Evolutionary conservation across 805 yeast genomes (phyloP), one percentile per base, ranked within the genome.

Genomic region (Nakazawaea anatomiae): DNA sequence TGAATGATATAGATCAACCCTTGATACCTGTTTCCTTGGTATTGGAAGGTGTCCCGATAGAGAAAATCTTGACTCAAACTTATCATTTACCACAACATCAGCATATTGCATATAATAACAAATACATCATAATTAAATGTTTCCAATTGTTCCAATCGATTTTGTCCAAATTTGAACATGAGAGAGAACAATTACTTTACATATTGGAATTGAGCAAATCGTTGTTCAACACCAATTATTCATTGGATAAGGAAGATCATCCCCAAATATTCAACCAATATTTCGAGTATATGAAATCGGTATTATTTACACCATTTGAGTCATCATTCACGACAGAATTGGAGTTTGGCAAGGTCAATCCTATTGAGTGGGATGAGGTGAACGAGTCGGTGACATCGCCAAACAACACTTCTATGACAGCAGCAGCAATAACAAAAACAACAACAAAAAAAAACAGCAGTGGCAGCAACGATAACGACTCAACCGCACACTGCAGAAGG

Each of bases 61-160:
- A 60, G 32, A 42, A 47, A 10, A 42, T 61, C 1, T 49, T 65
- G 28, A 42, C 45, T 10, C 40, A 38, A 11, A n/a, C n/a, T 32
- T 11, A 32, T 32, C 35, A 32, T 32, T 11, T 9, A 8, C 35
- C 8, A 8, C 35, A 32, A 8, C 35, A 32, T 32, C 35, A 32
- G 8, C 35, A 32, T 32, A 32, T 9, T 32, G 35, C 49, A 14
- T 61, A 65, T 48, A 63, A 62, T 47, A 66, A 67, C 47, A 58
- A 64, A 6, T 74, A 76, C 57, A 67, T 80, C 46, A 62, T 77
- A 7, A 67, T 74, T 11, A 72, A 77, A 34, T 9, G 66, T 6
- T 59, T 69, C 46, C 76, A 76, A 57, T 62, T 72, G 46, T 65
- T 76, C 32, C 54, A 58, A 25, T 44, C 50, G 7, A 39, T 68